Base-by-base conservation (phyloP, 352 stramenopile genomes). In the Phytophthora sp. region DNA sequence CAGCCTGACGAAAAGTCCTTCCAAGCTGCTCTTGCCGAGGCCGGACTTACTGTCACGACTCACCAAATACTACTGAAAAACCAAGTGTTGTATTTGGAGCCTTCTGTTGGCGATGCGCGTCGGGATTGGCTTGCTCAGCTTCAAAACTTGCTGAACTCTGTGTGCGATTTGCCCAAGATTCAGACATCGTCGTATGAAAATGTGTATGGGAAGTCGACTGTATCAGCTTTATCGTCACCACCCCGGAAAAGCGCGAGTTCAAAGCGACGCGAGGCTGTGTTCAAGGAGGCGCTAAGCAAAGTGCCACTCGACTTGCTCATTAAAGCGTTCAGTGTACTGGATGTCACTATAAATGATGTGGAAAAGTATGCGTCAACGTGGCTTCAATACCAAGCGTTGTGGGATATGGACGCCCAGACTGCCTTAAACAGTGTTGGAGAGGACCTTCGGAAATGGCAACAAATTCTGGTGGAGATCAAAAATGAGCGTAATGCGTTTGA, bases 341-440 rank as follows among this genome's bases (percentile, higher is more conserved):
- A 97, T 60, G 53, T 60, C 23, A 89, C 82, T 18, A 82, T 97
- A 9, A 67, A 79, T 24, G 86, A 98, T 52, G 86, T 98, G 26
- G 82, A 96, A 45, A 73, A 80, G 5, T 99, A 99, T 80, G 91
- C 98, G 15, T 82, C 86, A 26, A 93, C 90, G 30, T 99, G 98
- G 98, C 74, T 99, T 27, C 95, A 98, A 56, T 99, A 99, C 70
- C 97, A 99, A 75, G 96, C 91, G 20, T 74, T 99, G 31, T 99
- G 98, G 98, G 97, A 99, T 74, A 97, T 99, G 76, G 94, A 98
- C 75, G 93, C 98, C 16, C 82, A 95, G 58, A 91, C 96, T 49
- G 95, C 99, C 11, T 90, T 98, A 41, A 89, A 89, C 24, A 83
- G 77, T 20, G 83, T 99, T 31, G 97, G 95, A 20, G 89, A 96